Base-by-base conservation (phyloP, 768 basidiomycete species). In the Hericium rajendrae region DNA sequence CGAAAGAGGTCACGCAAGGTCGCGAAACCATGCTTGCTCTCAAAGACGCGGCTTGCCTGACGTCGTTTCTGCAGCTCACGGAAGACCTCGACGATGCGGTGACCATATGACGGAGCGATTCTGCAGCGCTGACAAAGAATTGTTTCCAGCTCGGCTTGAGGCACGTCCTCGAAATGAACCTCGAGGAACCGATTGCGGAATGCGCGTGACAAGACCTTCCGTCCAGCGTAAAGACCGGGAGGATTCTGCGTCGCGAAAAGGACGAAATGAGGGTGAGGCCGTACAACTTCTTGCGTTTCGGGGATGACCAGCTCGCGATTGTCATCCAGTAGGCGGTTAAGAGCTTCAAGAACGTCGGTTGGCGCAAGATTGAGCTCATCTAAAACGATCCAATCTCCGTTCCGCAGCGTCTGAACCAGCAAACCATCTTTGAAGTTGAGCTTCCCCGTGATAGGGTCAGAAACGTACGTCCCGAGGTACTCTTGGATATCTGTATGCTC, bases 401-500 rank as follows among this genome's bases (percentile, higher is more conserved):
- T 74, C 32, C 94, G 84, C 18, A 99, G 77, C 4, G 97, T 95
- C 51, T 87, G 89, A 10, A 98, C 92, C 22, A 99, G 79, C 0
- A 99, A 73, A 9, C 97, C 97, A 68, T 99, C 97, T 64, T 87
- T 88, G 73, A 97, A 98, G 9, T 91, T 84, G 15, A 98, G 80
- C 70, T 92, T 94, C n/a, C 97, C 97, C 0, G 93, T 91, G 13
- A 79, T 68, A 8, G 93, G 84, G 69, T 98, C 94, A 2, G 97
- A 94, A 22, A 94, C 84, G 67, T 99, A 99, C 0, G 93, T 93
- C 2, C 97, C 97, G 49, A 98, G 78, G 67, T 99, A 99, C 68
- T 99, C 97, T 67, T 99, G 97, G 52, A 99, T 97, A 67, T 99
- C 97, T 5, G 97, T 99, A 67, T 98, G 97, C 61, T 99, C 97